Conservation (phyloP, 257 asterid genomes). For the Schizonepeta tenuifolia region DNA sequence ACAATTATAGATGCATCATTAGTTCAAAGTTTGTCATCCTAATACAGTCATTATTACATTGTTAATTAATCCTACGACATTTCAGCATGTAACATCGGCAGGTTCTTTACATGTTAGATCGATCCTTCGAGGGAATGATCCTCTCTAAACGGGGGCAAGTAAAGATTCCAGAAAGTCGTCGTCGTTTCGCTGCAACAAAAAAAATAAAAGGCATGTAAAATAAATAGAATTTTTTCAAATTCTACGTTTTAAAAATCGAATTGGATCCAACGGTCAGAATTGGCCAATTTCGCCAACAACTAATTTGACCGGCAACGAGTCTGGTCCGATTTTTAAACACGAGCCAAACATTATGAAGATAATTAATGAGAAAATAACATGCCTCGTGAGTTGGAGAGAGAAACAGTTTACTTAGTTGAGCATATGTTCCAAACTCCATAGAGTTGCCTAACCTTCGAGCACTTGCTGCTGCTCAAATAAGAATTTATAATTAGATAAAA, state of each 20-base stretch:
- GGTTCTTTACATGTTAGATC: background rate
- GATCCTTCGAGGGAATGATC: slow-evolving; percentile 29
- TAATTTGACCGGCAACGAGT: no score
- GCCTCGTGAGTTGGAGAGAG: slow-evolving; percentile 33
- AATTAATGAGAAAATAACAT: background rate
- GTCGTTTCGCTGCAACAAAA: slow-evolving; percentile 36
- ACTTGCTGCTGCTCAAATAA: slow-evolving; percentile 13
- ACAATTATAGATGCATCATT: background rate
- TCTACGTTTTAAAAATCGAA: no score
- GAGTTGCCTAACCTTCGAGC: slow-evolving; percentile 7
- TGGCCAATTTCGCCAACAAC: no score
- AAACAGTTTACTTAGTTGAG: slow-evolving; percentile 23
- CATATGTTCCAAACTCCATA: slow-evolving; percentile 15
- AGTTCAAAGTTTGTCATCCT: background rate
- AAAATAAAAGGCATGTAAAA: background rate
- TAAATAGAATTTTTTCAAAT: background rate
- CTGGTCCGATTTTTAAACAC: no score
- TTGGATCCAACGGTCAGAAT: no score
- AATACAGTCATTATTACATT: background rate
- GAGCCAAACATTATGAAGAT: no score
- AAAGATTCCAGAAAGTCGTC: slow-evolving; percentile 48
- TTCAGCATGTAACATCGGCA: background rate
- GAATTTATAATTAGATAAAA: background rate
- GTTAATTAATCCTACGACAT: background rate
- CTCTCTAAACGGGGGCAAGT: slow-evolving; percentile 41